These are phyloP conservation scores for Wickerhamomyces sp. DNA, from an alignment of 1,139 yeast genomes.

Conservation along the genomic window DNA sequence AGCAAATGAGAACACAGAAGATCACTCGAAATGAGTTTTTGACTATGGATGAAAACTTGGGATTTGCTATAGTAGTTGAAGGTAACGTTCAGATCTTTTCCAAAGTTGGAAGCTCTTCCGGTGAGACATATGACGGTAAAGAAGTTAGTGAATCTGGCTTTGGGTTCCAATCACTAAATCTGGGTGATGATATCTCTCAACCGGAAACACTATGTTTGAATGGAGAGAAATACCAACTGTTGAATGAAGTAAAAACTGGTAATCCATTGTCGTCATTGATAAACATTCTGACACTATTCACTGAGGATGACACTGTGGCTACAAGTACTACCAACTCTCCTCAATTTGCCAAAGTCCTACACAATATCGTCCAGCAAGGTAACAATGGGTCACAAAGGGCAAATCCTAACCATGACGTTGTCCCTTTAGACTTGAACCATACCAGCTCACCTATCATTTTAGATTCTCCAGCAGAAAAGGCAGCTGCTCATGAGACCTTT, in stretches of 20 bases:
- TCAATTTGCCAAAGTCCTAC: neutral
- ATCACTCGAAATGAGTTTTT: conserved; percentile 73
- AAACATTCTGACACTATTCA: conserved; percentile 69
- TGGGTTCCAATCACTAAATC: conserved; percentile 23
- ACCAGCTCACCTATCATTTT: conserved; percentile 5
- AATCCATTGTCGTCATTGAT: conserved; percentile 80
- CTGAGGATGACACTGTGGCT: conserved; percentile 31
- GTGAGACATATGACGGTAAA: neutral
- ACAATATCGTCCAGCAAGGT: neutral
- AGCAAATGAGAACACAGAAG: conserved; percentile 87
- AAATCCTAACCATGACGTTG: conserved; percentile 10
- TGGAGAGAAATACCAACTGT: conserved; percentile 60
- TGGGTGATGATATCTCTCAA: conserved; percentile 25
- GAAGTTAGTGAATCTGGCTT: conserved; percentile 5
- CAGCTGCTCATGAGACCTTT: neutral
- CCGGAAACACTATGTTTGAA: conserved; percentile 40
- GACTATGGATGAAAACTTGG: conserved; percentile 67
- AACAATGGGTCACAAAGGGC: neutral
- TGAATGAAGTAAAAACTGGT: conserved; percentile 85
- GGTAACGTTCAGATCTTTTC: conserved; percentile 83
- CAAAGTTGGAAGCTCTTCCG: conserved; percentile 24
- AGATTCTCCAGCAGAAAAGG: neutral
- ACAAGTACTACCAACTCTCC: conserved; percentile 10
- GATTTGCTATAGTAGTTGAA: conserved; percentile 92
- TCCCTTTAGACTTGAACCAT: conserved; percentile 16